Conservation (phyloP, 2,329 filamentous ascomycete genomes). For the Apiospora malaysiana region DNA sequence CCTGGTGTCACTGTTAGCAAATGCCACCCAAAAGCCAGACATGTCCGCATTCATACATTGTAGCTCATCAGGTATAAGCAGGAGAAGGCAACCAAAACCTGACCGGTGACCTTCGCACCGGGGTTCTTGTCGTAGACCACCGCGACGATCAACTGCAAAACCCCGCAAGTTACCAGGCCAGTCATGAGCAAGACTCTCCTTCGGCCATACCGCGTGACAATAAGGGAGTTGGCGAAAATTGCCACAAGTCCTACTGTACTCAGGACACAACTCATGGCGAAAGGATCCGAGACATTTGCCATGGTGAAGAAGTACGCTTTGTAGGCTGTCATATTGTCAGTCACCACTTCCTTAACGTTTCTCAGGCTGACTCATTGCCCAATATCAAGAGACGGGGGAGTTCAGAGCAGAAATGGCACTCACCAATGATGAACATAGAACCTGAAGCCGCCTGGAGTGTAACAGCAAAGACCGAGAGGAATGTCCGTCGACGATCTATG, state of each 20-base stretch:
- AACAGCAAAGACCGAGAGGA: slow-evolving; percentile 48
- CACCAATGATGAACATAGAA: slow-evolving; percentile 52
- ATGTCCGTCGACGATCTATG: slow-evolving; percentile 49
- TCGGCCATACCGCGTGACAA: slow-evolving; percentile 54
- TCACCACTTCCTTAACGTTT: neutral
- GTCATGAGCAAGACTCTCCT: slow-evolving; percentile 54
- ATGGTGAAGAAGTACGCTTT: slow-evolving; percentile 62
- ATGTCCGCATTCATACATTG: slow-evolving; percentile 46
- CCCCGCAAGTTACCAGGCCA: slow-evolving; percentile 52
- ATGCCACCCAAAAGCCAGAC: too few species aligned
- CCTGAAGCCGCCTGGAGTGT: slow-evolving; percentile 52
- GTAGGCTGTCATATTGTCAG: slow-evolving; percentile 43
- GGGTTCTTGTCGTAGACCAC: slow-evolving; percentile 50
- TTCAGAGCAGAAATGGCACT: neutral
- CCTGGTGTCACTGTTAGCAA: slow-evolving; percentile 30
- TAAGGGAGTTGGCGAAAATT: slow-evolving; percentile 53
- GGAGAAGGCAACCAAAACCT: slow-evolving; percentile 53
- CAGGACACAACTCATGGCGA: slow-evolving; percentile 58
- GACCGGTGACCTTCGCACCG: slow-evolving; percentile 39
- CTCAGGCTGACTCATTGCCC: neutral
- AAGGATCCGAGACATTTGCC: slow-evolving; percentile 54
- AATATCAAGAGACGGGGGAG: neutral
- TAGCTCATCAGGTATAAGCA: slow-evolving; percentile 55
- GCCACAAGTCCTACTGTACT: slow-evolving; percentile 53
- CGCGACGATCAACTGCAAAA: slow-evolving; percentile 58